Conservation (phyloP, 257 asterid genomes). For the Solanum raphanifolium region DNA sequence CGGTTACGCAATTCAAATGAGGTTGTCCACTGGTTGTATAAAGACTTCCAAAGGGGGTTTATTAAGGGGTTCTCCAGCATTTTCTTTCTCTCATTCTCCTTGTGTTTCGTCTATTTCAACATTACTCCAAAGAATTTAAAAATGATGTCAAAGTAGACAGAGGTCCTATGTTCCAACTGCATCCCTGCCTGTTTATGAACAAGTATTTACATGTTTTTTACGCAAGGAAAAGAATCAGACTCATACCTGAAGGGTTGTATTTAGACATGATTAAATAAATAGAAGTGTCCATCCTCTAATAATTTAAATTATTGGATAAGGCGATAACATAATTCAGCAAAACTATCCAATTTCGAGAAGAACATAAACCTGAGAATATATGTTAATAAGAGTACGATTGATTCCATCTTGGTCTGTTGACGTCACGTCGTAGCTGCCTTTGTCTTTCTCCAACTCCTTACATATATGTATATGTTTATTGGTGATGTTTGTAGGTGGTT, state of each 20-base stretch:
- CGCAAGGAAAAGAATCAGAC: neutral
- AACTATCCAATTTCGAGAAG: neutral
- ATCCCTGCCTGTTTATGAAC: neutral
- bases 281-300: neutral
- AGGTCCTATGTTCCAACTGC: neutral
- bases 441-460: neutral
- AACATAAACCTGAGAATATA: neutral
- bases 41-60: neutral
- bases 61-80: neutral
- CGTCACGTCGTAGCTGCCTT: neutral
- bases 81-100: neutral
- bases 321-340: neutral
- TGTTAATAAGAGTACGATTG: neutral
- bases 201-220: neutral
- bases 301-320: neutral
- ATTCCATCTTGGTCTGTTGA: neutral
- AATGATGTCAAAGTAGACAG: neutral
- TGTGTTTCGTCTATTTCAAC: neutral
- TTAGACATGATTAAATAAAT: neutral
- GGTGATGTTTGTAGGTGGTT: constrained; percentile 45
- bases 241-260: neutral
- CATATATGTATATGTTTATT: neutral
- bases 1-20: neutral
- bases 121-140: neutral
- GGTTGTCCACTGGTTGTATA: neutral